Percentiles rank a stretch among this genome's conserved stretches.
Evolutionary conservation across 2,329 filamentous ascomycete genomes (phyloP).

Genomic region (Colletotrichum sp.): DNA sequence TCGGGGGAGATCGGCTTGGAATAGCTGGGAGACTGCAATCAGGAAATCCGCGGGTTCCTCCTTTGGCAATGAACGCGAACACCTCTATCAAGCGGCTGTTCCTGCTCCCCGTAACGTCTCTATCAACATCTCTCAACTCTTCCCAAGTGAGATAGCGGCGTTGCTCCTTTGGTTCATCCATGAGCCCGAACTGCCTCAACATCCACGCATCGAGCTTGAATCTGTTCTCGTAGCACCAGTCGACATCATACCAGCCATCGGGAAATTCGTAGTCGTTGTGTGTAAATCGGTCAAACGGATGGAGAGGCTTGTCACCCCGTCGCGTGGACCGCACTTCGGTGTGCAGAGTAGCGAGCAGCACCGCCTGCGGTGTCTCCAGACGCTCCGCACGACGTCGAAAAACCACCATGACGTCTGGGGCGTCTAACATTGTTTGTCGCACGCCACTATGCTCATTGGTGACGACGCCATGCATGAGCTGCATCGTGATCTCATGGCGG

Average conservation of each 20-base stretch:
- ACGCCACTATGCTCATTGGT: neutral
- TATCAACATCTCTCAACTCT: neutral
- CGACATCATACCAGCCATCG: neutral
- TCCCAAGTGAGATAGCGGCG: neutral
- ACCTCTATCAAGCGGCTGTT: accelerated
- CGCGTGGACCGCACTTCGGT: neutral
- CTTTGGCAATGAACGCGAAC: neutral
- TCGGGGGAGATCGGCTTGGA: neutral
- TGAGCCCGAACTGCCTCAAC: neutral
- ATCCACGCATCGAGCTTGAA: neutral
- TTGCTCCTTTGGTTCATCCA: neutral
- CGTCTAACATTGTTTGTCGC: neutral
- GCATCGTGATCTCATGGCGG: neutral
- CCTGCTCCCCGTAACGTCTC: accelerated
- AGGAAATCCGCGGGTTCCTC: neutral
- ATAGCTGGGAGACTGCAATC: neutral
- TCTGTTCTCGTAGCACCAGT: neutral
- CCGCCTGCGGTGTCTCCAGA: accelerated
- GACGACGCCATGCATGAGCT: neutral
- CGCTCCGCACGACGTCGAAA: accelerated
- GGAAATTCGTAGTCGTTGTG: neutral
- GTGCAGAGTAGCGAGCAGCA: accelerated
- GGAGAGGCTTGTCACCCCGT: neutral
- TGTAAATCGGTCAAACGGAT: neutral
- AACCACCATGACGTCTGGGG: neutral